Evolutionary conservation across 2,329 filamentous ascomycete species (phyloP).

Genomic region (Penicillium sp.): DNA sequence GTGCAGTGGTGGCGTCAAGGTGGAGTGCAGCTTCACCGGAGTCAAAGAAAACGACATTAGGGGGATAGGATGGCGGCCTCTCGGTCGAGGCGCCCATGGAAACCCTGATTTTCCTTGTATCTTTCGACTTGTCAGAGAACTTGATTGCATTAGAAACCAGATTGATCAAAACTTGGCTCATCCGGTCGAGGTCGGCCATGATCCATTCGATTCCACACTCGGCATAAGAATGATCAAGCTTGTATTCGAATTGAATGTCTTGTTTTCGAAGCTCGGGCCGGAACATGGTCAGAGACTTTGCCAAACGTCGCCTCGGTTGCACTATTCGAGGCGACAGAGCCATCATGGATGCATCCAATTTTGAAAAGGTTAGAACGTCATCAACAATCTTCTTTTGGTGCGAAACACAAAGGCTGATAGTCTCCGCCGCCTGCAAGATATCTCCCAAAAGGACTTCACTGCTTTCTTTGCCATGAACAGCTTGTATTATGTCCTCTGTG

Average conservation of each 20-base stretch:
- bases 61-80: conserved; percentile 45
- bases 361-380: conserved; percentile 70
- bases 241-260: conserved; percentile 65
- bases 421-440: conserved; percentile 72
- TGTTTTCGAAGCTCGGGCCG: conserved; percentile 70
- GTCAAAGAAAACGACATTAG: conserved; percentile 36
- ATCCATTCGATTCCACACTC: conserved; percentile 63
- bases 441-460: conserved; percentile 49
- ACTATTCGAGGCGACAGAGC: conserved; percentile 69
- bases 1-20: conserved; percentile 35
- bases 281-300: conserved; percentile 72
- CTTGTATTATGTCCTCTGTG: conserved; percentile 48
- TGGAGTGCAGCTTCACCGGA: conserved; percentile 18
- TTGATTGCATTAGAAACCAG: conserved; percentile 79
- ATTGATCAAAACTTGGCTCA: conserved; percentile 78
- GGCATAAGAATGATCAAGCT: conserved; percentile 61
- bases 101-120: conserved; percentile 46
- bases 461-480: conserved; percentile 6
- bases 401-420: conserved; percentile 72
- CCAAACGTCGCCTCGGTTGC: conserved; percentile 65
- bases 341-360: conserved; percentile 72
- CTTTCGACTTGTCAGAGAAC: conserved; percentile 62
- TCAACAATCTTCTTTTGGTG: conserved; percentile 80
- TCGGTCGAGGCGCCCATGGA: conserved; percentile 51
- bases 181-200: conserved; percentile 67